Percentiles rank a stretch among this genome's conserved stretches.
phyloP scores from a whole-genome alignment of 495 filamentous ascomycete genomes.

The Aspergillus coremiiformis region DNA sequence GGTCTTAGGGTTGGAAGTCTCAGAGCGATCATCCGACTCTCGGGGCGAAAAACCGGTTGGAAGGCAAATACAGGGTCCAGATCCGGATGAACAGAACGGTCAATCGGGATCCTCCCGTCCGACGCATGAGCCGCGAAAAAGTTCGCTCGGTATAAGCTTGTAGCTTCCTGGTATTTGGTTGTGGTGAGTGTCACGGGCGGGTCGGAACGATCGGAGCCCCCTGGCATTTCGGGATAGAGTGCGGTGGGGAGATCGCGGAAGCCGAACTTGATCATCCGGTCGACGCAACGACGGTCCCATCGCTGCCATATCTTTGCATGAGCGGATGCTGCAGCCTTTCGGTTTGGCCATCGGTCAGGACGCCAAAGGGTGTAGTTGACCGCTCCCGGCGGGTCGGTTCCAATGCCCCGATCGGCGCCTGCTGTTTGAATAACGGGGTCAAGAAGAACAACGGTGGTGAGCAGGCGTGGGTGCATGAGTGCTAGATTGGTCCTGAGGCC shows the following conservation, averaged over 20 bases:
- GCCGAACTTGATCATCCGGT: not conserved
- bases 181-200: conserved; percentile 5
- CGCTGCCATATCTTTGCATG: not conserved
- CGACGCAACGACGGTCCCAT: conserved; percentile 2
- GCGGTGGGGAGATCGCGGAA: conserved; percentile 3
- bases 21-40: not conserved
- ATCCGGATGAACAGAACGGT: not conserved
- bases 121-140: not conserved
- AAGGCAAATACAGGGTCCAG: not conserved
- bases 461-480: conserved; percentile 3
- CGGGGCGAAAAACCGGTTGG: not conserved
- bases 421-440: conserved; percentile 1
- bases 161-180: conserved; percentile 3
- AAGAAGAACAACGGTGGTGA: conserved; percentile 2
- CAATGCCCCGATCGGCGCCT: not conserved
- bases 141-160: not conserved
- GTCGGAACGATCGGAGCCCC: not conserved
- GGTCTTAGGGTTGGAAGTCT: not conserved
- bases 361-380: not conserved
- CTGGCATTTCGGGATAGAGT: not conserved
- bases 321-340: not conserved
- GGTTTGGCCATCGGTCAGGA: not conserved
- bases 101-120: not conserved
- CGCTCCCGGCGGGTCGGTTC: not conserved
- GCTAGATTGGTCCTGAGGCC: not conserved